Percentiles rank a stretch among this genome's conserved stretches.
phyloP scores from a whole-genome alignment of 306 rosid genomes.

The Nissolia schottii region DNA sequence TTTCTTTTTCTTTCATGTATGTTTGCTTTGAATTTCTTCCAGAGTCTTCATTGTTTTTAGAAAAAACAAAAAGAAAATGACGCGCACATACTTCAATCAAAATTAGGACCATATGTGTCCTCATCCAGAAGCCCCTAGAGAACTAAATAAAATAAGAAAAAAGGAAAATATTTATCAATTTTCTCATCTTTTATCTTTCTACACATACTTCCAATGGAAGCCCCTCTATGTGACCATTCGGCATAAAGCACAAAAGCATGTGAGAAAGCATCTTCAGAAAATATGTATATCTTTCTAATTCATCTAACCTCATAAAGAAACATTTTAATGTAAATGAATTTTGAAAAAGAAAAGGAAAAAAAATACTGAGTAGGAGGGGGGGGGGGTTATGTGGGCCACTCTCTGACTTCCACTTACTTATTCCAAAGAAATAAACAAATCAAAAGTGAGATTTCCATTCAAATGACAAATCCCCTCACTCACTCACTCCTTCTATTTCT shows the following conservation, averaged over 20 bases:
- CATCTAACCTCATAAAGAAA: conserved; percentile 2
- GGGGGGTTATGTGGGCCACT: conserved; percentile 56
- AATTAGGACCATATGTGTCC: conserved; percentile 35
- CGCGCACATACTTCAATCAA: conserved; percentile 20
- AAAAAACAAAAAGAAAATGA: conserved; percentile 20
- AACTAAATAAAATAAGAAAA: too few relatives aligned
- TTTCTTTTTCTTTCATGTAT: not conserved
- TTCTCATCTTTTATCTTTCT: conserved; percentile 20
- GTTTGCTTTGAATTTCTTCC: conserved; percentile 4
- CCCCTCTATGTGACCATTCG: conserved; percentile 74
- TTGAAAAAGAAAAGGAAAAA: conserved; percentile 8
- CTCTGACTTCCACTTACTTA: conserved; percentile 97
- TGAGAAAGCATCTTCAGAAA: conserved; percentile 46
- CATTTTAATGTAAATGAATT: not conserved
- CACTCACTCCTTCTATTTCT: conserved; percentile 37
- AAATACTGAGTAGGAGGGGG: too few relatives aligned
- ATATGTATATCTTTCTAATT: conserved; percentile 23
- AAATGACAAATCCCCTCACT: conserved; percentile 69
- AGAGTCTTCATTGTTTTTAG: conserved; percentile 1
- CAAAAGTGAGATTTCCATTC: conserved; percentile 78
- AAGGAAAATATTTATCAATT: conserved; percentile 17
- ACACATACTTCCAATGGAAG: conserved; percentile 61
- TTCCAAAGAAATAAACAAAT: conserved; percentile 71
- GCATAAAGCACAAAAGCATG: conserved; percentile 71
- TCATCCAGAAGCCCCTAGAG: conserved; percentile 27